Evolutionary conservation across 169 alveolate genomes (phyloP).

Genomic region (Eimeria mitis): DNA sequence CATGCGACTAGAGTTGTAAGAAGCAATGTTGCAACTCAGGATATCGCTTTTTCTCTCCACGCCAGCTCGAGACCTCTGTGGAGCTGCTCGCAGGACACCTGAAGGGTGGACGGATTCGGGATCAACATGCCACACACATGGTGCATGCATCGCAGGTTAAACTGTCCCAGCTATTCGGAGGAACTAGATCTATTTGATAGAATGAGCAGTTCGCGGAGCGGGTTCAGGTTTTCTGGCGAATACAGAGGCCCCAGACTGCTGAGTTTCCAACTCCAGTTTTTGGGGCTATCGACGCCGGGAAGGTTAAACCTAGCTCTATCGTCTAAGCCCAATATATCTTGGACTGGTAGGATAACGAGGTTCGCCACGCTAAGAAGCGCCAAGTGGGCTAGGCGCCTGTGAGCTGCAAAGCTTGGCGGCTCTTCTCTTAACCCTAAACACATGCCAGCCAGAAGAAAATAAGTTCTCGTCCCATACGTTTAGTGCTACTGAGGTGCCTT

Average conservation of each 20-base stretch:
- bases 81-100: too few relatives aligned
- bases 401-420: conserved; percentile 36
- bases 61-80: too few relatives aligned
- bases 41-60: too few relatives aligned
- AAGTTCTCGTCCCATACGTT: background rate
- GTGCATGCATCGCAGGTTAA: too few relatives aligned
- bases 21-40: too few relatives aligned
- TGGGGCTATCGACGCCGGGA: conserved; percentile 70
- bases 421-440: conserved; percentile 54
- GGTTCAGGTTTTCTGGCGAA: conserved; percentile 20
- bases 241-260: conserved; percentile 49
- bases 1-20: too few relatives aligned
- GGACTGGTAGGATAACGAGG: conserved; percentile 76
- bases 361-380: conserved; percentile 72
- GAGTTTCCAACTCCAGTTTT: conserved; percentile 82
- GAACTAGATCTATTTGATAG: conserved; percentile 36
- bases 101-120: too few relatives aligned
- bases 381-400: conserved; percentile 47
- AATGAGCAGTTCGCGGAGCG: conserved; percentile 28
- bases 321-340: conserved; percentile 73
- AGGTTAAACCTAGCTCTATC: conserved; percentile 69
- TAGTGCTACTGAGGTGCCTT: background rate
- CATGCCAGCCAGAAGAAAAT: background rate
- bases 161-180: background rate
- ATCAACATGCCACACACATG: too few relatives aligned